Evolutionary conservation across 176 grass and related monocot species (phyloP), one percentile per base, ranked within the genome.

Genomic region (barley (Hordeum vulgare)): DNA sequence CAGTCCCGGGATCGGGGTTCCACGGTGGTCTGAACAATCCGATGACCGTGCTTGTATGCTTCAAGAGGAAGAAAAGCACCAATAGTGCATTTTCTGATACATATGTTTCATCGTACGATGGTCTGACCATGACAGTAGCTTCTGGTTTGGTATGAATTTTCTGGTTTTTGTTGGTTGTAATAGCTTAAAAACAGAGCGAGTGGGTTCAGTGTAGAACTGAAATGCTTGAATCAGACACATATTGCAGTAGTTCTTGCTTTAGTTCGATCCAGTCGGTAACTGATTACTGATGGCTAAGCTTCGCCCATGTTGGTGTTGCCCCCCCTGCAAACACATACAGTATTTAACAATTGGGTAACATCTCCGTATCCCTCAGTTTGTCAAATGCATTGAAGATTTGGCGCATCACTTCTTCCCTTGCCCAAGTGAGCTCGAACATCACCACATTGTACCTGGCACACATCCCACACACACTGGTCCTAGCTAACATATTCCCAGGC

Each of bases 391-490:
- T 61, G 3, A 80, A 80, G 40, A 66, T 80, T 31, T n/a, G 10
- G n/a, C 17, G 3, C 13, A 51, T 35, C 77, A 49, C 18, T 17
- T 20, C 41, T 21, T 51, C 31, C 21, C 18, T 24, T 8, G 62
- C 44, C 29, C 17, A 68, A 44, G 20, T 67, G 33, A 66, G 60
- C 61, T 71, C 31, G 2, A 74, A 88, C 44, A 31, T 40, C 61
- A 7, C 28, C 47, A 61, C 82, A 75, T 75, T 89, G 69, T 77
- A 68, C 61, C 34, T 80, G 7, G n/a, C 25, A 73, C 25, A 2
- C 12, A 73, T 29, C 42, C 70, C 70, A 39, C 21, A 7, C 6
- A 42, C 29, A 7, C 41, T 18, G 33, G 70, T 69, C 33, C 66
- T 75, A 79, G 56, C 31, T 25, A 79, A 51, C 75, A 45, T 56